These are phyloP conservation scores for Yamadazyma diospyri DNA, from an alignment of 1,139 yeast genomes.

Conservation along the genomic window DNA sequence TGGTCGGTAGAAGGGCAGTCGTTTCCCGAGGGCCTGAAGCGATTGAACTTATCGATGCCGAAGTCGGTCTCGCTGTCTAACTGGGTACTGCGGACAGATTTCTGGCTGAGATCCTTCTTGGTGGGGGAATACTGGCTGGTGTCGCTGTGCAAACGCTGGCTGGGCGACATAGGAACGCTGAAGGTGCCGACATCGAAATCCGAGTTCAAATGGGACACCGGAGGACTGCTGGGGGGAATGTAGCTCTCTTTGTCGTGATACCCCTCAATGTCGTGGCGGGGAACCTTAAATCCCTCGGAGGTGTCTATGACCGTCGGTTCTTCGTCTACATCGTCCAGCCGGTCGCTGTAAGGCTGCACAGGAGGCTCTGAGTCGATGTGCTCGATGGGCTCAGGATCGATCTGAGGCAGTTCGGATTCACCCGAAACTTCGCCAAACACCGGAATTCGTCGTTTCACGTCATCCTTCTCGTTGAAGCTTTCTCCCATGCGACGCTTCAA, in stretches of 20 bases:
- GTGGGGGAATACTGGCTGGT: constrained; percentile 8
- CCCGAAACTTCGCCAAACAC: constrained; percentile 7
- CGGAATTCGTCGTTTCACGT: constrained; percentile 34
- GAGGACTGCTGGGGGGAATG: constrained; percentile 16
- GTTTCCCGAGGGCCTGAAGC: constrained; percentile 30
- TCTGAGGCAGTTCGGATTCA: neutral
- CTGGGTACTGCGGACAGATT: constrained; percentile 1
- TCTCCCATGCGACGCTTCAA: constrained; percentile 46
- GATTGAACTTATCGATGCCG: constrained; percentile 44
- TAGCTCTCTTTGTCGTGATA: constrained; percentile 6
- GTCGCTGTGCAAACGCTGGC: constrained; percentile 11
- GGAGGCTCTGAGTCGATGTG: constrained; percentile 1
- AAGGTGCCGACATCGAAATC: constrained; percentile 15
- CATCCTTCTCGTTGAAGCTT: constrained; percentile 45
- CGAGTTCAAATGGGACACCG: constrained; percentile 12
- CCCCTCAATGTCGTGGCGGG: neutral
- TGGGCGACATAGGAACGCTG: constrained; percentile 15
- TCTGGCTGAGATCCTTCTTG: constrained; percentile 1
- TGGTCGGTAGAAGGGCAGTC: constrained; percentile 31
- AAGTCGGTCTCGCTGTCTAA: constrained; percentile 45
- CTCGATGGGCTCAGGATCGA: neutral
- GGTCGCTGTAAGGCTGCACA: neutral
- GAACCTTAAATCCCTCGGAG: constrained; percentile 6
- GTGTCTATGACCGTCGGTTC: constrained; percentile 17
- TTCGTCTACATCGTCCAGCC: constrained; percentile 12